These are phyloP conservation scores for Apiospora arundinis DNA, from an alignment of 2,329 filamentous ascomycete species.

Conservation along the genomic window DNA sequence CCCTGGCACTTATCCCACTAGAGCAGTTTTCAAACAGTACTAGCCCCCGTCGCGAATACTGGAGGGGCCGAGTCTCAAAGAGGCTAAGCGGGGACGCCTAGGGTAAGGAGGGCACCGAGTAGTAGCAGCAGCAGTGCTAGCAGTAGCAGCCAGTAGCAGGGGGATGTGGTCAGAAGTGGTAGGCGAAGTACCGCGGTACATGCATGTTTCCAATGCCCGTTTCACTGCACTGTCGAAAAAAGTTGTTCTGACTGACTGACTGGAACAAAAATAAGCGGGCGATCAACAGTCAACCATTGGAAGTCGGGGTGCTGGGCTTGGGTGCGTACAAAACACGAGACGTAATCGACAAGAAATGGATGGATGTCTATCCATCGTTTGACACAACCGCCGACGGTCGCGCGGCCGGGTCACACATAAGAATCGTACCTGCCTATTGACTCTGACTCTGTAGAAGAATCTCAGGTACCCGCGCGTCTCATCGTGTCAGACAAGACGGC, in stretches of 20 bases:
- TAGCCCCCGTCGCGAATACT: slow-evolving; percentile 13
- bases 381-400: slow-evolving; percentile 7
- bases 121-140: no score
- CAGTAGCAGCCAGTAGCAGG: no score
- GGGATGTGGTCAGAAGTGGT: no score
- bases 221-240: slow-evolving; percentile 19
- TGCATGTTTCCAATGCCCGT: slow-evolving; percentile 19
- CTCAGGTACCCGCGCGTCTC: slow-evolving; percentile 15
- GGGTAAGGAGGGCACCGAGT: background rate
- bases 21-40: slow-evolving; percentile 16
- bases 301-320: background rate
- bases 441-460: background rate
- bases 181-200: background rate
- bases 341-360: background rate
- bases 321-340: slow-evolving; percentile 14
- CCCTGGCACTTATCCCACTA: slow-evolving; percentile 17
- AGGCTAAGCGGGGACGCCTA: background rate
- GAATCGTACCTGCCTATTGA: background rate
- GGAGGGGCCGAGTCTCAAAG: slow-evolving; percentile 9
- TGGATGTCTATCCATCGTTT: slow-evolving; percentile 18
- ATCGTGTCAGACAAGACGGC: slow-evolving; percentile 15
- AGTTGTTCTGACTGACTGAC: slow-evolving; percentile 6
- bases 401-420: background rate
- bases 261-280: slow-evolving; percentile 17
- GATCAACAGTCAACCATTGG: slow-evolving; percentile 7